Percentiles rank a stretch among this genome's conserved stretches.
Evolutionary conservation across 2,329 filamentous ascomycete species (phyloP).

Genomic region (Penicillium sp.): DNA sequence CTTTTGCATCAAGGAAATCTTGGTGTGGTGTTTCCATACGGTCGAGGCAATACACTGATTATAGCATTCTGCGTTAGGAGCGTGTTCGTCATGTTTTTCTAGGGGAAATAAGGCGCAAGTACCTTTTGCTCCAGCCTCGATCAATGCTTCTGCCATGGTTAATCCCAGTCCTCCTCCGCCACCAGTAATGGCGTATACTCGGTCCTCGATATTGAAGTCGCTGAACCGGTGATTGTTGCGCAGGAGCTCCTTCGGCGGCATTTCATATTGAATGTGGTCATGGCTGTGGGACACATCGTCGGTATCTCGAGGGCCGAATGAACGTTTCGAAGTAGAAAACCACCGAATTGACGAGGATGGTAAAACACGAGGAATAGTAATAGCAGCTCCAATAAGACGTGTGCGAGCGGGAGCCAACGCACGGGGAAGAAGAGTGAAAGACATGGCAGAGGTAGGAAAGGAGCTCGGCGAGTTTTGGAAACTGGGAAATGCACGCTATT

Average conservation of each 20-base stretch:
- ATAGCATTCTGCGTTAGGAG: slow-evolving; percentile 1
- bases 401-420: slow-evolving; percentile 11
- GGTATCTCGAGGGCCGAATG: slow-evolving; percentile 15
- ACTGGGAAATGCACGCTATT: too few relatives aligned
- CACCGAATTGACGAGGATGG: slow-evolving; percentile 12
- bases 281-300: slow-evolving; percentile 15
- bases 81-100: not conserved
- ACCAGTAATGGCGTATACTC: slow-evolving; percentile 44
- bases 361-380: slow-evolving; percentile 5
- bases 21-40: slow-evolving; percentile 42
- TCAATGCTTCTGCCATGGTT: slow-evolving; percentile 46
- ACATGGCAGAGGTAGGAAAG: slow-evolving; percentile 12
- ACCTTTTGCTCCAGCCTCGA: slow-evolving; percentile 49
- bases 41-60: slow-evolving; percentile 48
- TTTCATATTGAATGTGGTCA: slow-evolving; percentile 34
- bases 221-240: slow-evolving; percentile 35
- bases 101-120: not conserved
- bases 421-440: slow-evolving; percentile 12
- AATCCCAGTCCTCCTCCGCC: slow-evolving; percentile 45
- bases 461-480: not conserved
- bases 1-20: slow-evolving; percentile 42
- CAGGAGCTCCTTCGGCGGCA: slow-evolving; percentile 24
- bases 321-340: slow-evolving; percentile 22
- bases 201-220: slow-evolving; percentile 44
- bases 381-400: slow-evolving; percentile 9